These are phyloP conservation scores for Coemansia sp. DNA, from an alignment of 192 early-diverging fungal genomes.

Conservation along the genomic window DNA sequence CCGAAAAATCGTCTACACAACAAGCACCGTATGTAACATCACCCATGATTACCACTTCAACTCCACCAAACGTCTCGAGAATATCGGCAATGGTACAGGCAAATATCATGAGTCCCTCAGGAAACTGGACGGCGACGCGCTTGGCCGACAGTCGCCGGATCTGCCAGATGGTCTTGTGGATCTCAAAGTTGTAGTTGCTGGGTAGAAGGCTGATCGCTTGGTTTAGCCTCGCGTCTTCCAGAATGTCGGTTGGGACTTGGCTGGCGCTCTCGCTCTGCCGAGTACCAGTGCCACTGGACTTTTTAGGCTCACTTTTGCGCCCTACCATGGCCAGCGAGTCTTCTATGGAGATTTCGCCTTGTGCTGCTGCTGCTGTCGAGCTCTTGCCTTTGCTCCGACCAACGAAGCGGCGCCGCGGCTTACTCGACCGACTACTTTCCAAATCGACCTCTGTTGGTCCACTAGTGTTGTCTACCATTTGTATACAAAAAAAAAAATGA, in stretches of 20 bases:
- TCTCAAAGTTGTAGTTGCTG: slow-evolving; percentile 98
- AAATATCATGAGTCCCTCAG: slow-evolving; percentile 95
- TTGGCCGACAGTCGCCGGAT: slow-evolving; percentile 72
- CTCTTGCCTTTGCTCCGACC: slow-evolving; percentile 31
- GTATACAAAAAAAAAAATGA: not conserved
- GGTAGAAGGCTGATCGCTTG: slow-evolving; percentile 85
- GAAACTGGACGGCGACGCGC: slow-evolving; percentile 94
- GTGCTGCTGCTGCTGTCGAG: not conserved
- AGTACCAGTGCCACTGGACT: not conserved
- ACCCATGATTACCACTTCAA: slow-evolving; percentile 95
- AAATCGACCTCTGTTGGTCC: not conserved
- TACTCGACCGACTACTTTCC: slow-evolving; percentile 22
- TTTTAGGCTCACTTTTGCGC: not conserved
- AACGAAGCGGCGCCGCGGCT: slow-evolving; percentile 52
- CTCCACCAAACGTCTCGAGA: slow-evolving; percentile 72
- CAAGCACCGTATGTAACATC: slow-evolving; percentile 99
- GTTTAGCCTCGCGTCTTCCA: slow-evolving; percentile 78
- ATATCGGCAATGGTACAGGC: slow-evolving; percentile 93
- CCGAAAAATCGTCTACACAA: slow-evolving; percentile 97
- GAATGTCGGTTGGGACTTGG: slow-evolving; percentile 84
- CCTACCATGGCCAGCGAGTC: slow-evolving; percentile 46
- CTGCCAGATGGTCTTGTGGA: slow-evolving; percentile 95
- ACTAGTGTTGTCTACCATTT: slow-evolving; percentile 2
- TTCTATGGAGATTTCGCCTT: slow-evolving; percentile 42
- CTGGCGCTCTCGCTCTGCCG: slow-evolving; percentile 51